Evolutionary conservation across 352 stramenopile species (phyloP).

Genomic region (Nothophytophthora sp.): DNA sequence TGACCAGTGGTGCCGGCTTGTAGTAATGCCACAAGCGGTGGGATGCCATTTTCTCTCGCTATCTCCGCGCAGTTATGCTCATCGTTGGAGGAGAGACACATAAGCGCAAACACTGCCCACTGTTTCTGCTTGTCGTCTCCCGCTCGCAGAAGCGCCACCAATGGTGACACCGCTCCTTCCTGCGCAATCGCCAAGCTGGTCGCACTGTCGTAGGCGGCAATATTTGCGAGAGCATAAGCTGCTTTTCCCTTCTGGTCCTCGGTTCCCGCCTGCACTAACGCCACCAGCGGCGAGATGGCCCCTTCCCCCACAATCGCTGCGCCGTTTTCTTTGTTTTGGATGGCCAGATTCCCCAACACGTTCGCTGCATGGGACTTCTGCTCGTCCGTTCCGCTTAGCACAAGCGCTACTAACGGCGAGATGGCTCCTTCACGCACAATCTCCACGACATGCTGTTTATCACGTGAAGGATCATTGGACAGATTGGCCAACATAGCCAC

Average conservation of each 20-base stretch:
- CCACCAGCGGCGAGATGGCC: not conserved
- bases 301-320: not conserved
- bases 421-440: not conserved
- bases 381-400: not conserved
- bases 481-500: not conserved
- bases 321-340: not conserved
- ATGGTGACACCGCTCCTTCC: constrained; percentile 3
- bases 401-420: not conserved
- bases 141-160: constrained; percentile 4
- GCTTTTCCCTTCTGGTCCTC: constrained; percentile 1
- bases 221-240: constrained; percentile 1
- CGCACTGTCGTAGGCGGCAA: constrained; percentile 2
- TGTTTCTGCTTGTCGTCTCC: constrained; percentile 5
- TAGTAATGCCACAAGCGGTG: too few species aligned
- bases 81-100: constrained; percentile 1
- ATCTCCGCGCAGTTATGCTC: constrained; percentile 1
- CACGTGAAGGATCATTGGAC: not conserved
- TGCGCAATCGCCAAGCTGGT: not conserved
- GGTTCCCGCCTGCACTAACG: constrained; percentile 2
- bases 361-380: constrained; percentile 7
- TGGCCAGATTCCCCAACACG: constrained; percentile 4
- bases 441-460: not conserved
- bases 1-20: too few species aligned
- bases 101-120: constrained; percentile 4
- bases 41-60: not conserved